These are phyloP conservation scores for Aspergillus sp. DNA, from an alignment of 2,329 filamentous ascomycete species.

Conservation along the genomic window DNA sequence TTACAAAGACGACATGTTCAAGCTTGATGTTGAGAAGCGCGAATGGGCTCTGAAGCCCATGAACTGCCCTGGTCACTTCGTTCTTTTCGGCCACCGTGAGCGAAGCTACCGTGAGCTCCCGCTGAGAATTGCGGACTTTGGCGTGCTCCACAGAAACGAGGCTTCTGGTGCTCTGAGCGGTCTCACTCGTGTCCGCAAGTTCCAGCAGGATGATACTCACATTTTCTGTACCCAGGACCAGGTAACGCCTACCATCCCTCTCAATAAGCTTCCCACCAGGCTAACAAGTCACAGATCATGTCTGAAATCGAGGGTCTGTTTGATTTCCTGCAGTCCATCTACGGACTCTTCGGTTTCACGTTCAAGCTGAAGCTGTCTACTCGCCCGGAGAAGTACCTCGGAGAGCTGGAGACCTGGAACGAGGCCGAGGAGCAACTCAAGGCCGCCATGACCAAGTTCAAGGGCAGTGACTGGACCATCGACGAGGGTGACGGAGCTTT, in stretches of 20 bases:
- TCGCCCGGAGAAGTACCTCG: constrained; percentile 82
- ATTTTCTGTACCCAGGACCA: constrained; percentile 90
- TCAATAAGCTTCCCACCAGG: neutral
- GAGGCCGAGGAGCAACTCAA: constrained; percentile 79
- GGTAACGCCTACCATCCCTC: constrained; percentile 28
- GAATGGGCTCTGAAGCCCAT: constrained; percentile 88
- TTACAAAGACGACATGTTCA: constrained; percentile 95
- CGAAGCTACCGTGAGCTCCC: constrained; percentile 88
- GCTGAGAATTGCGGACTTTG: constrained; percentile 91
- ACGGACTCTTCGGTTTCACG: constrained; percentile 79
- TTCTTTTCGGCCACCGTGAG: constrained; percentile 80
- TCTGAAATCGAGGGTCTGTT: constrained; percentile 80
- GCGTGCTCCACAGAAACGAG: constrained; percentile 92
- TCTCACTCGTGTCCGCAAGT: constrained; percentile 86
- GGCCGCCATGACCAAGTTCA: constrained; percentile 76
- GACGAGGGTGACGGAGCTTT: constrained; percentile 96
- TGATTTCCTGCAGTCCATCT: constrained; percentile 78
- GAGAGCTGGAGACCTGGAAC: constrained; percentile 84
- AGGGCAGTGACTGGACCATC: constrained; percentile 75
- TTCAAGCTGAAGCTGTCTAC: constrained; percentile 97
- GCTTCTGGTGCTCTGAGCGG: constrained; percentile 88
- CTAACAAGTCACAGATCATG: constrained; percentile 48
- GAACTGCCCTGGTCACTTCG: constrained; percentile 95
- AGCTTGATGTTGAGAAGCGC: constrained; percentile 78
- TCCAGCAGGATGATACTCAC: constrained; percentile 95